Percentiles rank a stretch among this genome's conserved stretches.
phyloP scores from a whole-genome alignment of 345 rosid species.

The Salix caprea region DNA sequence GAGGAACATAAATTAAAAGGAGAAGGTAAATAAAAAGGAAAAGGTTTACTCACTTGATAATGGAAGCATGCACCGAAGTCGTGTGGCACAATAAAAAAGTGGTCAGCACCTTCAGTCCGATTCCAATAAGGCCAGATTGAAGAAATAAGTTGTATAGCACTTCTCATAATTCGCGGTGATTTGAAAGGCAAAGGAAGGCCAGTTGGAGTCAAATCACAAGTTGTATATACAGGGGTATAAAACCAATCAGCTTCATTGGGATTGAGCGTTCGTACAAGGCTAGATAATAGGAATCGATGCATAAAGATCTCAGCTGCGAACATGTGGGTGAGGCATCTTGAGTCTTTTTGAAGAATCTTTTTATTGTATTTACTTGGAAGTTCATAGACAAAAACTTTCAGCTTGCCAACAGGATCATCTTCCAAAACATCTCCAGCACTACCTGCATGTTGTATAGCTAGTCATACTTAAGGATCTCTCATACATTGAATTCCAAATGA shows the following conservation, averaged over 20 bases:
- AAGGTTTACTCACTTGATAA: conserved; percentile 12
- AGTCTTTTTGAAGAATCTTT: conserved; percentile 29
- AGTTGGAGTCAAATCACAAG: conserved; percentile 33
- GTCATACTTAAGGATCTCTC: neutral
- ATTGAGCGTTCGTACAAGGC: conserved; percentile 29
- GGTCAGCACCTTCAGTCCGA: conserved; percentile 28
- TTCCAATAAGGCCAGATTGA: conserved; percentile 34
- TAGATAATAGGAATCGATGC: conserved; percentile 33
- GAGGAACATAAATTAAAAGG: neutral
- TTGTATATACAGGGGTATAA: conserved; percentile 31
- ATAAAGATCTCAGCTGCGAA: conserved; percentile 36
- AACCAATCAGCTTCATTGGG: conserved; percentile 36
- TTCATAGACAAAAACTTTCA: conserved; percentile 35
- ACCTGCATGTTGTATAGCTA: conserved; percentile 15
- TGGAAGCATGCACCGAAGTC: conserved; percentile 34
- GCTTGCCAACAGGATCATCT: conserved; percentile 29
- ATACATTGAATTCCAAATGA: neutral
- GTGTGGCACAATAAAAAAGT: conserved; percentile 33
- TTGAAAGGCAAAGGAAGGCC: conserved; percentile 38
- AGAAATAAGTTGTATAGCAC: conserved; percentile 30
- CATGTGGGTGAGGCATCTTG: conserved; percentile 33
- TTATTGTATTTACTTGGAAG: conserved; percentile 37
- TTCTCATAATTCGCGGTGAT: conserved; percentile 33
- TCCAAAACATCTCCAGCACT: conserved; percentile 39
- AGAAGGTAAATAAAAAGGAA: neutral